A percentile compares a stretch with the other conserved stretches of the same genome.
These are phyloP conservation scores for Pseudogymnoascus sp. DNA, from an alignment of 2,329 filamentous ascomycete genomes.

Conservation along the genomic window DNA sequence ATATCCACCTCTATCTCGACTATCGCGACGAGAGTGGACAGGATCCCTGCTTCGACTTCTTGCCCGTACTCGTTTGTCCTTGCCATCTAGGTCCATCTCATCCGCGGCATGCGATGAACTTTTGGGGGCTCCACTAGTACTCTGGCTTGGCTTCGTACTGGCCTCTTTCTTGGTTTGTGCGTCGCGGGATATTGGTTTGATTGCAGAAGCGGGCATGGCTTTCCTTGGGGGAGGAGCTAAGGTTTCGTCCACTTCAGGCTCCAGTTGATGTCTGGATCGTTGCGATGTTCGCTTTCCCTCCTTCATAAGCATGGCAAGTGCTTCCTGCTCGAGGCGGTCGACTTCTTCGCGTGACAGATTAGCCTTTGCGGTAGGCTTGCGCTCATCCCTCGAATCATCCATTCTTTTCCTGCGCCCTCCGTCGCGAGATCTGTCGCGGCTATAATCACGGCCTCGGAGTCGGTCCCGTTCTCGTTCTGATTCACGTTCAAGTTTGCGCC, in stretches of 20 bases:
- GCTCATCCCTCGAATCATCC: constrained; percentile 4
- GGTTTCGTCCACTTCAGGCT: constrained; percentile 28
- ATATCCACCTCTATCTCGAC: constrained; percentile 11
- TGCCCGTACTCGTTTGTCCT: neutral
- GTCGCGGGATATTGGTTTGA: constrained; percentile 27
- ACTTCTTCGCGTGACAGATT: constrained; percentile 28
- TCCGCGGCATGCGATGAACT: neutral
- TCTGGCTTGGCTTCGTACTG: neutral
- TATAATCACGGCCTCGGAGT: constrained; percentile 20
- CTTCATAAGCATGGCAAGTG: constrained; percentile 28
- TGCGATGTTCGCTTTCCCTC: constrained; percentile 26
- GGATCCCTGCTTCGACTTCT: constrained; percentile 24
- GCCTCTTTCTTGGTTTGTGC: constrained; percentile 17
- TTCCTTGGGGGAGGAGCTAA: constrained; percentile 30
- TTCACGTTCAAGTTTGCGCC: constrained; percentile 23
- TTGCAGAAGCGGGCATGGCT: constrained; percentile 27
- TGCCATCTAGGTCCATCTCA: neutral
- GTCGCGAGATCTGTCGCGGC: neutral
- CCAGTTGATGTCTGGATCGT: constrained; percentile 26
- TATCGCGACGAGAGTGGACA: constrained; percentile 17
- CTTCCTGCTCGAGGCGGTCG: constrained; percentile 27
- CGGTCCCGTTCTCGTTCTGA: constrained; percentile 18
- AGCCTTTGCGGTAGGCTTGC: constrained; percentile 14
- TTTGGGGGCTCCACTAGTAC: neutral
- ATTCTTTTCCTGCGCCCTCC: constrained; percentile 11